phyloP scores from a whole-genome alignment of 202 grass and related monocot genomes.

The Elaeis oleifera region DNA sequence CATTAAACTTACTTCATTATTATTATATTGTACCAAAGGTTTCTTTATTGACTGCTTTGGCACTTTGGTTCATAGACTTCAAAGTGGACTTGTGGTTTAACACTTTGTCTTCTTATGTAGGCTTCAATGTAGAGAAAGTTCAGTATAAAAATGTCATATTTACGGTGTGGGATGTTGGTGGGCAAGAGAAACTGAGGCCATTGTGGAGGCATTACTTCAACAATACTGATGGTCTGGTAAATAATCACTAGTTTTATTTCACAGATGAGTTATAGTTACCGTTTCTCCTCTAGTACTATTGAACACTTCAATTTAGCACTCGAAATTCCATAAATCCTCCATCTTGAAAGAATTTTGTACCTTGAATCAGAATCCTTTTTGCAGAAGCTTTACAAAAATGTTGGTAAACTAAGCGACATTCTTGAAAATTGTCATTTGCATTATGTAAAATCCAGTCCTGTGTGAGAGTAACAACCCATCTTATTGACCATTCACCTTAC shows the following conservation, averaged over 20 bases:
- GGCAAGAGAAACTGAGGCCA: conserved; percentile 95
- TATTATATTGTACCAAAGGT: too few relatives aligned
- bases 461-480: too few relatives aligned
- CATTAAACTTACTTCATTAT: not conserved
- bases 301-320: too few relatives aligned
- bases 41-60: too few relatives aligned
- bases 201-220: conserved; percentile 99
- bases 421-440: too few relatives aligned
- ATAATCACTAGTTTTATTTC: not conserved
- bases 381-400: too few relatives aligned
- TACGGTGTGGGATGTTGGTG: conserved; percentile 98
- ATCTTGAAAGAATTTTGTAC: too few relatives aligned
- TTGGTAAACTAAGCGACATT: too few relatives aligned
- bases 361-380: too few relatives aligned
- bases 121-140: conserved; percentile 98
- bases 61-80: not conserved
- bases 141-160: conserved; percentile 99
- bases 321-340: too few relatives aligned
- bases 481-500: too few relatives aligned
- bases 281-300: not conserved
- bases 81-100: not conserved
- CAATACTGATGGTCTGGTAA: conserved; percentile 93
- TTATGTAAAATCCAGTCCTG: too few relatives aligned
- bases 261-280: not conserved
- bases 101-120: conserved; percentile 20